These are phyloP conservation scores for Lippia alba DNA, from an alignment of 305 asterid genomes.

Conservation along the genomic window DNA sequence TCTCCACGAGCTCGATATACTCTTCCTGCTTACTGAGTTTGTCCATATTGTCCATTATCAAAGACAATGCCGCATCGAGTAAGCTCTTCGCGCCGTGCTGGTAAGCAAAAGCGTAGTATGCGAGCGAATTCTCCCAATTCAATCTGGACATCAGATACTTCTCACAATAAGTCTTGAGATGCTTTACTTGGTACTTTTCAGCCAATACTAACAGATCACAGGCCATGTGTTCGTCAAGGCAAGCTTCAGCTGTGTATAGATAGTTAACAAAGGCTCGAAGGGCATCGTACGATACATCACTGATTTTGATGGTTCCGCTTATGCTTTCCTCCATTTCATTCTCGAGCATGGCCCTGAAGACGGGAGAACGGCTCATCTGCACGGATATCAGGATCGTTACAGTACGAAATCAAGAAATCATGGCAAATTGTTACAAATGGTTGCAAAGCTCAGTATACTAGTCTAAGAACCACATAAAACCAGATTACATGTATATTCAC, in stretches of 20 bases:
- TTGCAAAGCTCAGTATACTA: background rate
- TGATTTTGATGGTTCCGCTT: constrained; percentile 85
- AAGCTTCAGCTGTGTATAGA: constrained; percentile 85
- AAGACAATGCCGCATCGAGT: constrained; percentile 72
- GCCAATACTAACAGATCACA: constrained; percentile 89
- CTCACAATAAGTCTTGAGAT: constrained; percentile 85
- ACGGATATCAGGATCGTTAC: constrained; percentile 13
- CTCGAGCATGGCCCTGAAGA: constrained; percentile 93
- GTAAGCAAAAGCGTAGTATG: constrained; percentile 81
- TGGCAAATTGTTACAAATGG: background rate
- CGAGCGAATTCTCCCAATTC: constrained; percentile 87
- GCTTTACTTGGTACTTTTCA: constrained; percentile 91
- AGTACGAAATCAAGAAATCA: background rate
- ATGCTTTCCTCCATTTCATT: constrained; percentile 90
- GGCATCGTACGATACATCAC: constrained; percentile 83
- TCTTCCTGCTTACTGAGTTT: constrained; percentile 80
- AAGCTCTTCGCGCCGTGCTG: constrained; percentile 79
- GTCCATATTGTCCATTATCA: constrained; percentile 84
- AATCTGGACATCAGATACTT: constrained; percentile 77
- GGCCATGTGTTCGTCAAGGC: constrained; percentile 82
- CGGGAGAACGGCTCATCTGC: constrained; percentile 80
- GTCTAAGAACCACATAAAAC: background rate
- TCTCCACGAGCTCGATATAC: constrained; percentile 82
- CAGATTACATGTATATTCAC: no score
- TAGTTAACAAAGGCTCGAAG: constrained; percentile 80